A percentile compares a stretch with the other conserved stretches of the same genome.
Evolutionary conservation across 2,329 filamentous ascomycete species (phyloP).

Genomic region (Aureobasidium lini): DNA sequence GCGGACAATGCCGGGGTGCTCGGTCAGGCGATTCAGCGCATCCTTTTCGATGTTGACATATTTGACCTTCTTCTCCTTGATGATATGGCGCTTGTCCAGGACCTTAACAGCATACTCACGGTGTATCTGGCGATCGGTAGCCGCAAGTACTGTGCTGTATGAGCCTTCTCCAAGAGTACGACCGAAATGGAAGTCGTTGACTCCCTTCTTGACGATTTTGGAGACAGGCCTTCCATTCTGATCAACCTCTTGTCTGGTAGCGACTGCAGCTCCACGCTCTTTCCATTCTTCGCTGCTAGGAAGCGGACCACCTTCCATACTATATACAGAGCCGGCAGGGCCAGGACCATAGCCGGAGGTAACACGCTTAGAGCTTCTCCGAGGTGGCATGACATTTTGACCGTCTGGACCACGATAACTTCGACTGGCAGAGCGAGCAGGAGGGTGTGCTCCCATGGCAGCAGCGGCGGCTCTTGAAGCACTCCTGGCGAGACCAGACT

Average conservation of each 20-base stretch:
- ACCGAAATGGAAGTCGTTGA: conserved; percentile 93
- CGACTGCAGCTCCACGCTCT: conserved; percentile 84
- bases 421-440: conserved; percentile 61
- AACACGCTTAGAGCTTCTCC: conserved; percentile 68
- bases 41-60: conserved; percentile 99
- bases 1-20: conserved; percentile 92
- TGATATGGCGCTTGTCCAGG: conserved; percentile 95
- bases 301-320: conserved; percentile 46
- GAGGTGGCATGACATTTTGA: conserved; percentile 59
- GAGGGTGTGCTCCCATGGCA: conserved; percentile 53
- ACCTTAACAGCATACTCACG: conserved; percentile 99
- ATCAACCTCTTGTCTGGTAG: conserved; percentile 75
- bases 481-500: conserved; percentile 49
- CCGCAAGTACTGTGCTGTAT: conserved; percentile 91
- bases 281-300: conserved; percentile 88
- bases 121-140: conserved; percentile 84
- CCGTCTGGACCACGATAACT: conserved; percentile 59
- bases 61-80: conserved; percentile 99
- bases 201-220: conserved; percentile 88
- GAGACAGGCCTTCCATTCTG: conserved; percentile 73
- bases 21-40: conserved; percentile 88
- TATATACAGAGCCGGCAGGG: conserved; percentile 40
- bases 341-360: conserved; percentile 31
- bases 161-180: conserved; percentile 88
- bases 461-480: conserved; percentile 57